These are phyloP conservation scores for Neotropicomus parvogracilis DNA, from an alignment of 1,284 basidiomycete genomes.

Conservation along the genomic window DNA sequence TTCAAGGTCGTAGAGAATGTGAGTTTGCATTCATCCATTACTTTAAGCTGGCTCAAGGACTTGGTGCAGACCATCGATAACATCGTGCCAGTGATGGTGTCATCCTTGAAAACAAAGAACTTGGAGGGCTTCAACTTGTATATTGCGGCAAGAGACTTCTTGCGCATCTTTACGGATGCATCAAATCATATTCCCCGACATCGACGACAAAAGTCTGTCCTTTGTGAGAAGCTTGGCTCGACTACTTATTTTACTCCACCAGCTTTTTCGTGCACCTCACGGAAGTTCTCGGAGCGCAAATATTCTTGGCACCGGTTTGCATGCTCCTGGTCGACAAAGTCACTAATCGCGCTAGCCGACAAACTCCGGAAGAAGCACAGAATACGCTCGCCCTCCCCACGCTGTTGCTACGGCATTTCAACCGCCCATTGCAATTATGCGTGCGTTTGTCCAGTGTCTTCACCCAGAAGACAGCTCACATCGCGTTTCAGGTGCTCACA, in stretches of 20 bases:
- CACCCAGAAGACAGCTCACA: slow-evolving; percentile 16
- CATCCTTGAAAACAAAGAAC: slow-evolving; percentile 62
- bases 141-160: slow-evolving; percentile 65
- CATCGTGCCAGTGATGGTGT: slow-evolving; percentile 91
- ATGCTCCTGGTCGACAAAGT: slow-evolving; percentile 86
- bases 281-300: slow-evolving; percentile 74
- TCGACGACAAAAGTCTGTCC: slow-evolving; percentile 71
- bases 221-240: slow-evolving; percentile 4
- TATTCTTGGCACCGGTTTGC: slow-evolving; percentile 81
- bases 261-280: slow-evolving; percentile 93
- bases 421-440: slow-evolving; percentile 48
- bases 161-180: slow-evolving; percentile 88
- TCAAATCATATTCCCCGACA: slow-evolving; percentile 85
- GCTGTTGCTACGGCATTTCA: slow-evolving; percentile 60
- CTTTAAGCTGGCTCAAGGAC: slow-evolving; percentile 2
- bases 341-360: slow-evolving; percentile 66
- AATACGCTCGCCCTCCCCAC: slow-evolving; percentile 64
- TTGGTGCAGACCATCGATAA: slow-evolving; percentile 77
- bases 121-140: slow-evolving; percentile 57
- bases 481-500: slow-evolving; percentile 50
- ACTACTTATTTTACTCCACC: slow-evolving; percentile 11
- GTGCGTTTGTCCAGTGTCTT: slow-evolving; percentile 35
- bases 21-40: slow-evolving; percentile 1
- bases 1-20: slow-evolving; percentile 94
- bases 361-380: slow-evolving; percentile 58